These are phyloP conservation scores for Mycena sp. DNA, from an alignment of 1,284 basidiomycete genomes.

Conservation along the genomic window DNA sequence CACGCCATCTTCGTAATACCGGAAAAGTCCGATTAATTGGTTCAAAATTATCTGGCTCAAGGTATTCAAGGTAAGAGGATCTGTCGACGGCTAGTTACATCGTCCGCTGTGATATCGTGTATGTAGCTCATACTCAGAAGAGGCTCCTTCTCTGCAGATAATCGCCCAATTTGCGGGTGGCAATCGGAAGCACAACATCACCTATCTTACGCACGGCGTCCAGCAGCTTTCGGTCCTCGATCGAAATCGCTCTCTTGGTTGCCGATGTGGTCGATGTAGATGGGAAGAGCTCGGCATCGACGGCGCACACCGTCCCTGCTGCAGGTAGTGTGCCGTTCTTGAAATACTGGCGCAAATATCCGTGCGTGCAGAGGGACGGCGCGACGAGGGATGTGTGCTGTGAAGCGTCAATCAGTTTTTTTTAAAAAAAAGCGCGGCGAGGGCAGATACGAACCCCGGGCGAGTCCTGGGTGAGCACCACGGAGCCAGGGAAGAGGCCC, in stretches of 20 bases:
- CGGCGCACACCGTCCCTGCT: conserved; percentile 3
- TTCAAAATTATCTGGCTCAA: no score
- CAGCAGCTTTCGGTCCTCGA: neutral
- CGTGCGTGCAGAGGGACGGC: conserved; percentile 7
- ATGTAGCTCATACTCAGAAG: no score
- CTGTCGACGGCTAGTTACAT: no score
- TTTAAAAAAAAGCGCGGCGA: neutral
- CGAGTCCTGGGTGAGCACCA: conserved; percentile 13
- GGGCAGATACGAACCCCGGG: conserved; percentile 2
- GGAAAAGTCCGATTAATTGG: no score
- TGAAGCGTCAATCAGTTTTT: neutral
- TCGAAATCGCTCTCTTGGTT: neutral
- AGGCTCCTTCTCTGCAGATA: no score
- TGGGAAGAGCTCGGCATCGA: conserved; percentile 19
- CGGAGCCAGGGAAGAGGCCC: conserved; percentile 15
- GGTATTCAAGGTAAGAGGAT: no score
- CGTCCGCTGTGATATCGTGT: no score
- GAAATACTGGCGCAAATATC: conserved; percentile 13
- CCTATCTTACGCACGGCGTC: neutral
- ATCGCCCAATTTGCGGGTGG: no score
- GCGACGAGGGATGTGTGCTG: conserved; percentile 11
- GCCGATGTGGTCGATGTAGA: neutral
- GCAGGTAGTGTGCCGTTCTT: conserved; percentile 17
- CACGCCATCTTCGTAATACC: no score
- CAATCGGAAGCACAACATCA: neutral